Percentiles rank a stretch among this genome's conserved stretches.
Conservation (phyloP, 2,329 filamentous ascomycete species). For the Paramyrothecium sp. region DNA sequence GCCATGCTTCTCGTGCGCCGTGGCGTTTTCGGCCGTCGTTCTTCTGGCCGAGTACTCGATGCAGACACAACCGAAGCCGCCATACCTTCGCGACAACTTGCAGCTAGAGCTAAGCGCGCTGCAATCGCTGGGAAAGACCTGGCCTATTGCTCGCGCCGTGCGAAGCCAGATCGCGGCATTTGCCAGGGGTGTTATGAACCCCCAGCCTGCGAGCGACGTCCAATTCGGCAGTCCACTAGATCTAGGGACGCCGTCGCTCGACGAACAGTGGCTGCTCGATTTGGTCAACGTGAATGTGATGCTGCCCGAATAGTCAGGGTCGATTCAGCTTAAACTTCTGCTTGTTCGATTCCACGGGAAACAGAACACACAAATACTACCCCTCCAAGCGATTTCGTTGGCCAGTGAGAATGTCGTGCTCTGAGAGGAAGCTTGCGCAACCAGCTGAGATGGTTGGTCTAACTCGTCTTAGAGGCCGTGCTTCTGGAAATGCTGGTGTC, state of each 20-base stretch:
- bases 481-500: too few species aligned
- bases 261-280: conserved; percentile 4
- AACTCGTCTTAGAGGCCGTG: neutral
- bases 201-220: neutral
- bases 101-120: conserved; percentile 6
- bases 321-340: neutral
- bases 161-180: conserved; percentile 6
- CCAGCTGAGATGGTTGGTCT: neutral
- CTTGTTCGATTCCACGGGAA: neutral
- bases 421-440: neutral
- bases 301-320: neutral
- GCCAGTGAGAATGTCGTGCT: neutral
- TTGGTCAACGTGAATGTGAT: neutral
- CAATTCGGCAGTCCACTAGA: neutral
- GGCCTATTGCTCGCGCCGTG: conserved; percentile 6
- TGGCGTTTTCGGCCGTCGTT: conserved; percentile 5
- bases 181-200: neutral
- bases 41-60: conserved; percentile 5
- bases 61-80: conserved; percentile 1
- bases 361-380: neutral
- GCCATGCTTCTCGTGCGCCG: conserved; percentile 7
- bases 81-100: conserved; percentile 5
- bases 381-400: neutral
- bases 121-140: conserved; percentile 2
- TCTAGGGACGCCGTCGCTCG: neutral